Base-by-base conservation (phyloP, 208 protist genomes). In the Acanthamoeba polyphaga region DNA sequence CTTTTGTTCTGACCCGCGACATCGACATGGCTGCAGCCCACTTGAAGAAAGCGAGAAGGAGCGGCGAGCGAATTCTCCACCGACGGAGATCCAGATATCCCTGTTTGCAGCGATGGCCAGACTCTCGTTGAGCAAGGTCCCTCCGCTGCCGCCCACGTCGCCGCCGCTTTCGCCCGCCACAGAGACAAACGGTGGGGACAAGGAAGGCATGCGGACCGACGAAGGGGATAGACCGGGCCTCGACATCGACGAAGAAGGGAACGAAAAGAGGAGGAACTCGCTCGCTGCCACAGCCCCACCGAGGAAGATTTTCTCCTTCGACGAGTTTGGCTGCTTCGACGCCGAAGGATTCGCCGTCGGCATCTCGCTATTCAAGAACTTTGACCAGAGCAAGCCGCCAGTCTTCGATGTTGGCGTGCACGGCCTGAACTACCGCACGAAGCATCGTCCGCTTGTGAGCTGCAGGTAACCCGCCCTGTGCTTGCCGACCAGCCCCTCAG, bases 301-400 rank as follows among this genome's bases (percentile, higher is more conserved):
- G 74, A 85, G 29, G 49, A 51, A 32, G 49, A 10, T 85, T 4
- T 51, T 62, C 17, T 32, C 76, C 76, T 85, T 85, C n/a, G 76
- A 85, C 24, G 76, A 85, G 46, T 85, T 85, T 58, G 76, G 76
- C 76, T 85, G 76, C 49, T 85, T 85, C 49, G 76, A 85, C 24
- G 38, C 17, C 7, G 76, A 85, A 22, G 76, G 43, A 24, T 58
- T 85, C 49, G 76, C 15, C 6, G 38, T 85, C 27, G 34, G 43
- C 10, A 1, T 85, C 15, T 51, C 76, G 17, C 46, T 85, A 9
- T 85, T 85, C 76, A 85, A 85, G 76, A 60, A 60, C 49, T 85
- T 85, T 27, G 76, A 85, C 19, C 46, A 19, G 9, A 85, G 76
- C 17, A 51, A n/a, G 49, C 76, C 76, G 1, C 46, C 49, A 7